Evolutionary conservation across 768 basidiomycete species (phyloP).

Genomic region (Serendipita sp.): DNA sequence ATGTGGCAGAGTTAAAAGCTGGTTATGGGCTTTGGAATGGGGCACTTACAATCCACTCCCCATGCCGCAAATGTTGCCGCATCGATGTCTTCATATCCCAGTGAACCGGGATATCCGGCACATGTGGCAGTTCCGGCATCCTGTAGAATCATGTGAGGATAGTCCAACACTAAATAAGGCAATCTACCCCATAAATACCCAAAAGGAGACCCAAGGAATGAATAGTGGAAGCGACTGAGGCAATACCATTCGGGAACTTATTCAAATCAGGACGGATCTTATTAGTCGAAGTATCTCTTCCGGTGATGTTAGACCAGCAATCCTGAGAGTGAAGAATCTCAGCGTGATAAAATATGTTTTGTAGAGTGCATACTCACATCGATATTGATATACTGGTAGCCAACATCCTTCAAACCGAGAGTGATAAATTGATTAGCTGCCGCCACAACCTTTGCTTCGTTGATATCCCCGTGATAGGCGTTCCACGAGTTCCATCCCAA

Average conservation of each 20-base stretch:
- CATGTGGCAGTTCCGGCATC: slow-evolving; percentile 40
- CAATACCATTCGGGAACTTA: slow-evolving; percentile 40
- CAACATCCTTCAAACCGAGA: slow-evolving; percentile 31
- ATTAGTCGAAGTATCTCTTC: slow-evolving; percentile 25
- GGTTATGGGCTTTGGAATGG: no score
- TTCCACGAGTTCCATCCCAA: slow-evolving; percentile 43
- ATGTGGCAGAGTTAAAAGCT: no score
- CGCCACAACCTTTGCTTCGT: slow-evolving; percentile 28
- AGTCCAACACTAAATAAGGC: not conserved
- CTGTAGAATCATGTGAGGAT: slow-evolving; percentile 15
- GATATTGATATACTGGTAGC: slow-evolving; percentile 33
- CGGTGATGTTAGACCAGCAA: slow-evolving; percentile 30
- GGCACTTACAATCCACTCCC: slow-evolving; percentile 32
- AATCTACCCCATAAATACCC: slow-evolving; percentile 31
- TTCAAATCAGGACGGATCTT: slow-evolving; percentile 32
- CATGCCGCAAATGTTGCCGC: slow-evolving; percentile 36
- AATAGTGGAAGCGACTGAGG: slow-evolving; percentile 26
- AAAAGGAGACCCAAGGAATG: slow-evolving; percentile 34
- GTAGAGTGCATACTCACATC: not conserved
- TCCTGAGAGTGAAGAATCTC: slow-evolving; percentile 21
- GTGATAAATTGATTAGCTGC: slow-evolving; percentile 33
- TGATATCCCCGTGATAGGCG: slow-evolving; percentile 31
- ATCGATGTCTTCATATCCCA: slow-evolving; percentile 34
- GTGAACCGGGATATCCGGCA: slow-evolving; percentile 39
- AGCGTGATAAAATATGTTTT: not conserved